phyloP scores from a whole-genome alignment of 176 grass and related monocot species.

The Phragmites australis region DNA sequence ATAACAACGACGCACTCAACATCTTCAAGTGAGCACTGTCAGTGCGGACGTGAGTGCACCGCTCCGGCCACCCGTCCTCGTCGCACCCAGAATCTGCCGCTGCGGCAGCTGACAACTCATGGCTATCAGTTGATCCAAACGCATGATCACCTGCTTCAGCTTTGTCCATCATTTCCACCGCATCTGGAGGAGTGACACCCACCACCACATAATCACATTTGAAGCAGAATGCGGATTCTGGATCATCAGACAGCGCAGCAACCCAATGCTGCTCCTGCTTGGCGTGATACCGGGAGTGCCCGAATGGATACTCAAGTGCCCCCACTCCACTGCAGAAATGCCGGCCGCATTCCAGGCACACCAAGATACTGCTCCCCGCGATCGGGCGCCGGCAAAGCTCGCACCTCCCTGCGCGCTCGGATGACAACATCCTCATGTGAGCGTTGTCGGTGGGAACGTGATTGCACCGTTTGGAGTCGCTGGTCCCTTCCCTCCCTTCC shows the following conservation, averaged over 20 bases:
- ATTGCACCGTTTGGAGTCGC: neutral
- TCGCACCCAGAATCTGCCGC: no score
- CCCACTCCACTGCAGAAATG: conserved; percentile 42
- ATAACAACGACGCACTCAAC: no score
- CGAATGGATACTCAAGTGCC: conserved; percentile 36
- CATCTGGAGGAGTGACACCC: conserved; percentile 31
- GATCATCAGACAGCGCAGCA: conserved; percentile 43
- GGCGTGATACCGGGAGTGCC: conserved; percentile 67
- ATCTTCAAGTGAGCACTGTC: neutral
- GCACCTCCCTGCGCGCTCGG: neutral
- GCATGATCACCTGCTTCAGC: no score
- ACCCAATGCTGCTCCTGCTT: conserved; percentile 52
- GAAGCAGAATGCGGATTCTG: conserved; percentile 61
- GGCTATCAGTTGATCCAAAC: no score
- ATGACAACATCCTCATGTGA: neutral
- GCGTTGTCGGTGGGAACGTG: neutral
- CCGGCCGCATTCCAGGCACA: conserved; percentile 63
- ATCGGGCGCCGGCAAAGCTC: neutral
- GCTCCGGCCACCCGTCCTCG: no score
- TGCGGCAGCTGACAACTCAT: no score
- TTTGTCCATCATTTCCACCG: neutral
- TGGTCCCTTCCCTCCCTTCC: neutral
- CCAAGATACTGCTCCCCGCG: conserved; percentile 25
- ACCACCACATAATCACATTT: conserved; percentile 30
- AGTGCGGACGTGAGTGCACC: neutral